These are phyloP conservation scores for Penicillium sp. DNA, from an alignment of 2,329 filamentous ascomycete genomes.

Conservation along the genomic window DNA sequence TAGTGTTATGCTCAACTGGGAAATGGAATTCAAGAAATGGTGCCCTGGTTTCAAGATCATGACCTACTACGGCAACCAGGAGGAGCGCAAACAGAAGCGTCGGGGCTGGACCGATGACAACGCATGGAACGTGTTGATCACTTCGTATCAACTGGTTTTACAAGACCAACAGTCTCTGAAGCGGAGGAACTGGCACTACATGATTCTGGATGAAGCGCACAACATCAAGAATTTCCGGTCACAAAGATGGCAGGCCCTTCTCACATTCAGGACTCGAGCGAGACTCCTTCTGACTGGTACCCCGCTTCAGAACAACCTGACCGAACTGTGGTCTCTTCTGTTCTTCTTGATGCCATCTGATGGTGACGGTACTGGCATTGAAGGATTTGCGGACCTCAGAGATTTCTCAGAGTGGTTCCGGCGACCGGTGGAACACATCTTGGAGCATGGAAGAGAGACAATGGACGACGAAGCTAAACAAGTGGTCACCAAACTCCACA, in stretches of 20 bases:
- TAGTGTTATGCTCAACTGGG: constrained; percentile 98
- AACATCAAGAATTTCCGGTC: constrained; percentile 99
- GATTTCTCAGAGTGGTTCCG: constrained; percentile 97
- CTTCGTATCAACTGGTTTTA: constrained; percentile 92
- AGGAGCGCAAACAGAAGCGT: constrained; percentile 87
- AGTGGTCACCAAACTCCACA: constrained; percentile 90
- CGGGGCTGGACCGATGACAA: constrained; percentile 92
- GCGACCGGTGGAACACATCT: constrained; percentile 89
- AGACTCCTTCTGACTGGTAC: constrained; percentile 88
- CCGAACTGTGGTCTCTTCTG: constrained; percentile 92
- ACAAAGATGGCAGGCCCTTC: constrained; percentile 90
- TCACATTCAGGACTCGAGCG: constrained; percentile 88
- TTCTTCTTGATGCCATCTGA: constrained; percentile 95
- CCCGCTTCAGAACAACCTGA: constrained; percentile 93
- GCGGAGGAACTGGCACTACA: constrained; percentile 90
- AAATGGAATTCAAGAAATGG: constrained; percentile 99
- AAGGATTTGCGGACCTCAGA: constrained; percentile 88
- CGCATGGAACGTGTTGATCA: constrained; percentile 95
- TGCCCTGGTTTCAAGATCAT: constrained; percentile 96
- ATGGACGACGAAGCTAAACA: constrained; percentile 91
- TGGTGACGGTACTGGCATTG: constrained; percentile 68
- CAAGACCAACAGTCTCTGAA: constrained; percentile 94
- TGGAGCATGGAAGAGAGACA: constrained; percentile 89
- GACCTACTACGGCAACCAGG: constrained; percentile 91
- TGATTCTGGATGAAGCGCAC: constrained; percentile 96